phyloP scores from a whole-genome alignment of 2,329 filamentous ascomycete genomes.

The Fusarium drepaniforme region DNA sequence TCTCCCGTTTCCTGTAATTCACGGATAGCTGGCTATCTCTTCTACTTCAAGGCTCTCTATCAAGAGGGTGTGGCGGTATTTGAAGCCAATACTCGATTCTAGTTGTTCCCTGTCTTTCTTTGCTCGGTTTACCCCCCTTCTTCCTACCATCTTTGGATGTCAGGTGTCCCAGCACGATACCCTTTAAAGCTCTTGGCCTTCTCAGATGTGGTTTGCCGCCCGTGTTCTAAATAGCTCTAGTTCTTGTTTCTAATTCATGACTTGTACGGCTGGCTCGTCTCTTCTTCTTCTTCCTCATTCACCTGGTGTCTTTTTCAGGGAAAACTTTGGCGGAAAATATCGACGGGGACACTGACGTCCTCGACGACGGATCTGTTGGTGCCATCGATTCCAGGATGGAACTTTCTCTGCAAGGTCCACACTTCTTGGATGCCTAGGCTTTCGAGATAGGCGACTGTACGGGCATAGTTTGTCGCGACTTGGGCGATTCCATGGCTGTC shows the following conservation, averaged over 20 bases:
- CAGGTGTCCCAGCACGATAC: slow-evolving; percentile 40
- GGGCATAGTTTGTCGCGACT: slow-evolving; percentile 85
- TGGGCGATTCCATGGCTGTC: slow-evolving; percentile 93
- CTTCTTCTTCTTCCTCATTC: neutral
- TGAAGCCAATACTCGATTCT: slow-evolving; percentile 20
- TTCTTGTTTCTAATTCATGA: slow-evolving; percentile 33
- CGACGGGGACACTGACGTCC: slow-evolving; percentile 59
- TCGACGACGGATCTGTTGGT: slow-evolving; percentile 51
- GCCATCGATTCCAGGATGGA: slow-evolving; percentile 45
- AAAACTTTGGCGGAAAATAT: slow-evolving; percentile 52
- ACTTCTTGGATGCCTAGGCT: slow-evolving; percentile 73
- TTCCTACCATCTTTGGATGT: slow-evolving; percentile 26
- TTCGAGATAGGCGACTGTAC: slow-evolving; percentile 77
- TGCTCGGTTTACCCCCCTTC: slow-evolving; percentile 7
- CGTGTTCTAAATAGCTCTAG: slow-evolving; percentile 31
- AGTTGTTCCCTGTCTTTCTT: slow-evolving; percentile 21
- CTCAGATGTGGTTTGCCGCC: slow-evolving; percentile 1
- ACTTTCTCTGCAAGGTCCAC: slow-evolving; percentile 63
- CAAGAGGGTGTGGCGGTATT: slow-evolving; percentile 8
- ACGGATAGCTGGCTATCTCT: slow-evolving; percentile 19
- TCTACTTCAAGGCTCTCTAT: slow-evolving; percentile 3
- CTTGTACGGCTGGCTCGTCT: slow-evolving; percentile 13
- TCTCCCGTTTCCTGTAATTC: neutral
- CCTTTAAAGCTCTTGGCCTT: slow-evolving; percentile 22
- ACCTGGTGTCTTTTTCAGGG: neutral